Percentiles rank a stretch among this genome's conserved stretches.
These are phyloP conservation scores for Mycena citricolor DNA, from an alignment of 1,284 basidiomycete species.

Conservation along the genomic window DNA sequence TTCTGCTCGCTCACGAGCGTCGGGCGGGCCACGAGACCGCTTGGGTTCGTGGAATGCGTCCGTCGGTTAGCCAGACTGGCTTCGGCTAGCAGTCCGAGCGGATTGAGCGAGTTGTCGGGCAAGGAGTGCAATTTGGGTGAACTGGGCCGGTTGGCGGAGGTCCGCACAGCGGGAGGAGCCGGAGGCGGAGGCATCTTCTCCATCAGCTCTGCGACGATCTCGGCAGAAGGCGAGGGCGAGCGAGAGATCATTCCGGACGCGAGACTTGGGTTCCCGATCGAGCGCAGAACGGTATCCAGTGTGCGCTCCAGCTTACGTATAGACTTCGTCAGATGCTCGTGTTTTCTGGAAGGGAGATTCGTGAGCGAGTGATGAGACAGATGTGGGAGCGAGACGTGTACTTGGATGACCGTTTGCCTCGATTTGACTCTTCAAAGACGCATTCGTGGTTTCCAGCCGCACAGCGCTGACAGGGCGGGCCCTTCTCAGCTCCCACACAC, in stretches of 20 bases:
- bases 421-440: conserved; percentile 92
- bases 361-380: conserved; percentile 16
- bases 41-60: conserved; percentile 43
- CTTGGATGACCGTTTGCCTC: conserved; percentile 91
- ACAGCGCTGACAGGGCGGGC: conserved; percentile 88
- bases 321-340: conserved; percentile 85
- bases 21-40: conserved; percentile 39
- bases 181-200: conserved; percentile 53
- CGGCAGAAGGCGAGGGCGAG: conserved; percentile 70
- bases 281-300: conserved; percentile 82
- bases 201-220: no score
- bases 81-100: conserved; percentile 87
- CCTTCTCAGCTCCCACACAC: conserved; percentile 91
- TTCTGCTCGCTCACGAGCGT: conserved; percentile 39
- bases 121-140: conserved; percentile 84
- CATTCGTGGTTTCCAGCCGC: conserved; percentile 84
- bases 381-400: conserved; percentile 35
- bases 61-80: conserved; percentile 86
- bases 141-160: conserved; percentile 40
- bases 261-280: conserved; percentile 79
- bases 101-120: conserved; percentile 89
- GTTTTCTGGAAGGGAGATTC: conserved; percentile 55
- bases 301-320: conserved; percentile 92
- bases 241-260: conserved; percentile 77
- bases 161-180: conserved; percentile 33